Conservation (phyloP, 352 stramenopile genomes). For the Peronospora destructor region DNA sequence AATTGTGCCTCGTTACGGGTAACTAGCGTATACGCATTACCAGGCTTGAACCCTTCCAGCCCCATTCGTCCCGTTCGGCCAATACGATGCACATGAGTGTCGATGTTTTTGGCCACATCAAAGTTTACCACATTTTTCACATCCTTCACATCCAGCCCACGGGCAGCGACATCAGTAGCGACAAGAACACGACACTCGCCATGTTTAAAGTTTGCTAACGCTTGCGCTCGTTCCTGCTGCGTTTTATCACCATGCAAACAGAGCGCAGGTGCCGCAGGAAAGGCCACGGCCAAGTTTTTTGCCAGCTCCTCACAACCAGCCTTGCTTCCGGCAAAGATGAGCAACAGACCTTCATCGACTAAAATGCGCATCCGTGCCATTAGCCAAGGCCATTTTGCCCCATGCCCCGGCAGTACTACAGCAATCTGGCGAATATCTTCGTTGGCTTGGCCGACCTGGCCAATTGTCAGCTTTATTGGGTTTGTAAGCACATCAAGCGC, state of each 20-base stretch:
- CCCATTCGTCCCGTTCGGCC: conserved; percentile 85
- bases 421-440: conserved; percentile 85
- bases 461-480: conserved; percentile 80
- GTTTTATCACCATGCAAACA: conserved; percentile 81
- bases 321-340: conserved; percentile 86
- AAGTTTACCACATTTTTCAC: conserved; percentile 89
- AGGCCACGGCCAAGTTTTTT: conserved; percentile 46
- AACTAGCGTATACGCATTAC: conserved; percentile 78
- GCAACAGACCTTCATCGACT: conserved; percentile 60
- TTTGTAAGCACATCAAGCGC: conserved; percentile 74
- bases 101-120: conserved; percentile 88
- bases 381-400: conserved; percentile 85
- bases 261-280: conserved; percentile 14
- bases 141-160: conserved; percentile 86
- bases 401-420: conserved; percentile 64
- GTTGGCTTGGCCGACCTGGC: conserved; percentile 77
- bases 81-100: conserved; percentile 87
- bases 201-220: conserved; percentile 55
- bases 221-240: conserved; percentile 66
- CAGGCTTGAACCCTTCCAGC: conserved; percentile 64
- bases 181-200: conserved; percentile 67
- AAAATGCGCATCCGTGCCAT: conserved; percentile 51
- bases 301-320: conserved; percentile 77
- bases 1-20: conserved; percentile 69
- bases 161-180: conserved; percentile 82